phyloP scores from a whole-genome alignment of 257 asterid genomes.

The Avicennia marina region DNA sequence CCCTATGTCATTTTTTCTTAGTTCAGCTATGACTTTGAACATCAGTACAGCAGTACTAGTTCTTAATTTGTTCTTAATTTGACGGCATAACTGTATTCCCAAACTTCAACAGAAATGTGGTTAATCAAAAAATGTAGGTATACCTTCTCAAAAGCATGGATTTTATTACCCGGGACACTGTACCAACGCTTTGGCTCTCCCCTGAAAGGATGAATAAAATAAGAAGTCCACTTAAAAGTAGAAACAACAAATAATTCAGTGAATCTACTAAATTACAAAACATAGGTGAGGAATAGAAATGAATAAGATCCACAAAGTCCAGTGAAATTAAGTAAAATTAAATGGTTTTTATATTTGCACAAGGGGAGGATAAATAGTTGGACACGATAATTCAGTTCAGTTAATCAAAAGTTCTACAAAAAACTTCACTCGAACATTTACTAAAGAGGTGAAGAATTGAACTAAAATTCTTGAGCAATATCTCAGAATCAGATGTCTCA shows the following conservation, averaged over 20 bases:
- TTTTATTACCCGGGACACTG: slow-evolving; percentile 90
- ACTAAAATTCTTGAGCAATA: neutral
- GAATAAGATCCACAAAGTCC: slow-evolving; percentile 1
- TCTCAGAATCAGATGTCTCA: neutral
- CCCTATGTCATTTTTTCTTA: too few relatives aligned
- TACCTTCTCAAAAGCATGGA: slow-evolving; percentile 90
- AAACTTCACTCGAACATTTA: slow-evolving; percentile 3
- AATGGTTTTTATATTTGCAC: neutral
- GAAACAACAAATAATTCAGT: neutral
- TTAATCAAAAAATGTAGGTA: slow-evolving; percentile 8
- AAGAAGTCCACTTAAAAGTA: slow-evolving; percentile 1
- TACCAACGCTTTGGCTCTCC: slow-evolving; percentile 99
- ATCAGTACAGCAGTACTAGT: neutral
- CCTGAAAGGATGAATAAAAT: slow-evolving; percentile 42
- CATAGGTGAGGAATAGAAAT: slow-evolving; percentile 6
- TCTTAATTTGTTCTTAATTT: too few relatives aligned
- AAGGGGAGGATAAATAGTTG: neutral
- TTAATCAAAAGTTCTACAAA: neutral
- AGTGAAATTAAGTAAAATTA: slow-evolving; percentile 6
- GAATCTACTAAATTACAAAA: slow-evolving; percentile 10
- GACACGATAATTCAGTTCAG: slow-evolving; percentile 13
- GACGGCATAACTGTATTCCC: slow-evolving; percentile 8
- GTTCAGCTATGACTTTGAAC: too few relatives aligned
- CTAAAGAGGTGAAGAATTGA: neutral
- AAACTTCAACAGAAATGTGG: neutral